Conservation (phyloP, 2,329 filamentous ascomycete species). For the Pestalotiopsis sp. region DNA sequence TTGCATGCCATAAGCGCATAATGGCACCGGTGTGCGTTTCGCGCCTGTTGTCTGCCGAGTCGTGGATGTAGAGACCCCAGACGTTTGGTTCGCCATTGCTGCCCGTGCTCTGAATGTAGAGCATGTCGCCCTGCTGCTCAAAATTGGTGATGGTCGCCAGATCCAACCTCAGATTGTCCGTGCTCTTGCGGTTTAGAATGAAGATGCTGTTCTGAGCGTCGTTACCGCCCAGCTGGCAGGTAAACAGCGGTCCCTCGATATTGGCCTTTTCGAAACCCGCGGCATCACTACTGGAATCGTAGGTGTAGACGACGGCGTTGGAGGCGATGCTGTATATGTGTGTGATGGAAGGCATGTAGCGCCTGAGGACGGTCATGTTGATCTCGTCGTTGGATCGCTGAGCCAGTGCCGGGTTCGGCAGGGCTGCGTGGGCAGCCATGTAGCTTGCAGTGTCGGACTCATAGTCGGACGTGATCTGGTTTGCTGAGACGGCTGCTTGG, state of each 20-base stretch:
- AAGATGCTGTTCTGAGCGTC: conserved; percentile 61
- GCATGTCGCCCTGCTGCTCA: conserved; percentile 44
- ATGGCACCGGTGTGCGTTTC: conserved; percentile 40
- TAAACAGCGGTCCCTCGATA: conserved; percentile 86
- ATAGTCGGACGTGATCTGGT: conserved; percentile 54
- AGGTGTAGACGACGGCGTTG: conserved; percentile 85
- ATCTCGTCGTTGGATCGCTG: conserved; percentile 79
- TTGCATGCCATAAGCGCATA: conserved; percentile 41
- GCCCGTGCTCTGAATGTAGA: conserved; percentile 28
- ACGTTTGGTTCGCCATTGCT: conserved; percentile 36
- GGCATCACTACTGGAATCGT: conserved; percentile 57
- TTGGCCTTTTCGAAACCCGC: conserved; percentile 78
- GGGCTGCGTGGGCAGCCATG: conserved; percentile 40
- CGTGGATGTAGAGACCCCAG: conserved; percentile 59
- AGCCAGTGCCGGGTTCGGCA: conserved; percentile 54
- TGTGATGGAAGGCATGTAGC: conserved; percentile 75
- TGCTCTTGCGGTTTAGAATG: conserved; percentile 71
- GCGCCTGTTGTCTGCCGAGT: conserved; percentile 48
- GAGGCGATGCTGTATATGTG: conserved; percentile 79
- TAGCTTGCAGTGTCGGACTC: conserved; percentile 65
- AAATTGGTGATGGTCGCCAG: conserved; percentile 64
- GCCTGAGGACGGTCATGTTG: conserved; percentile 81
- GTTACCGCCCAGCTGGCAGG: conserved; percentile 60
- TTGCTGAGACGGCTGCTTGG: conserved; percentile 17
- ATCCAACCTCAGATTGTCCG: conserved; percentile 72